These are phyloP conservation scores for Omphalotus olearius DNA, from an alignment of 1,284 basidiomycete genomes.

Conservation along the genomic window DNA sequence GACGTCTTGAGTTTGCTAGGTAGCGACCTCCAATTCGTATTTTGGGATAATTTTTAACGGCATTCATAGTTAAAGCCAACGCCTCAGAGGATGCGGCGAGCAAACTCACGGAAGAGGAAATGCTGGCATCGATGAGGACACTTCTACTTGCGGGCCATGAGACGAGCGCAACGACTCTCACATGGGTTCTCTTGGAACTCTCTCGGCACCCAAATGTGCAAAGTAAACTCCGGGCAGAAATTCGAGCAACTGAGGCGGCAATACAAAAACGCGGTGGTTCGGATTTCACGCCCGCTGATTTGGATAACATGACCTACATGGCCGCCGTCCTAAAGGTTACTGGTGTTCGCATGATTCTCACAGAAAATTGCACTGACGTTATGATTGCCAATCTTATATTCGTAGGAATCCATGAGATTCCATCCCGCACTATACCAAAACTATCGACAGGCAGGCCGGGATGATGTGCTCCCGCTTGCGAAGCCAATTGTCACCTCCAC, in stretches of 20 bases:
- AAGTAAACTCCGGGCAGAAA: slow-evolving; percentile 33
- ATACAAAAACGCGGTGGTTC: slow-evolving; percentile 30
- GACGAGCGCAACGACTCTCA: slow-evolving; percentile 22
- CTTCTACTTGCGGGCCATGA: slow-evolving; percentile 9
- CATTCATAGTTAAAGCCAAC: slow-evolving; percentile 25
- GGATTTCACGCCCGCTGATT: slow-evolving; percentile 36
- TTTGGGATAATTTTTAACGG: background rate
- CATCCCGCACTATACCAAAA: slow-evolving; percentile 41
- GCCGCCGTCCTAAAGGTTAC: slow-evolving; percentile 40
- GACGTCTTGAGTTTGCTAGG: slow-evolving; percentile 17
- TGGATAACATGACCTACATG: slow-evolving; percentile 41
- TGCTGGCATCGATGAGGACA: slow-evolving; percentile 38
- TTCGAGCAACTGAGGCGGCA: slow-evolving; percentile 29
- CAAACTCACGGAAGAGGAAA: slow-evolving; percentile 37
- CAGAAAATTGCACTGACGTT: background rate
- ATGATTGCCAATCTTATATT: too few relatives aligned
- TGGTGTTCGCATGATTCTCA: background rate
- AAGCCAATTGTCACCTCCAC: slow-evolving; percentile 16
- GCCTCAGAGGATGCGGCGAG: slow-evolving; percentile 33
- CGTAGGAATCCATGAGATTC: slow-evolving; percentile 41
- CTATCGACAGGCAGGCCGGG: slow-evolving; percentile 30
- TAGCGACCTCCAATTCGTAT: background rate
- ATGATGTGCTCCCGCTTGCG: slow-evolving; percentile 1
- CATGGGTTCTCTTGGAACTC: slow-evolving; percentile 40
- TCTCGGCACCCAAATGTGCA: slow-evolving; percentile 34